A percentile compares a stretch with the other conserved stretches of the same genome.
phyloP scores from a whole-genome alignment of 1,284 basidiomycete genomes.

The Moesziomyces globuligerus region DNA sequence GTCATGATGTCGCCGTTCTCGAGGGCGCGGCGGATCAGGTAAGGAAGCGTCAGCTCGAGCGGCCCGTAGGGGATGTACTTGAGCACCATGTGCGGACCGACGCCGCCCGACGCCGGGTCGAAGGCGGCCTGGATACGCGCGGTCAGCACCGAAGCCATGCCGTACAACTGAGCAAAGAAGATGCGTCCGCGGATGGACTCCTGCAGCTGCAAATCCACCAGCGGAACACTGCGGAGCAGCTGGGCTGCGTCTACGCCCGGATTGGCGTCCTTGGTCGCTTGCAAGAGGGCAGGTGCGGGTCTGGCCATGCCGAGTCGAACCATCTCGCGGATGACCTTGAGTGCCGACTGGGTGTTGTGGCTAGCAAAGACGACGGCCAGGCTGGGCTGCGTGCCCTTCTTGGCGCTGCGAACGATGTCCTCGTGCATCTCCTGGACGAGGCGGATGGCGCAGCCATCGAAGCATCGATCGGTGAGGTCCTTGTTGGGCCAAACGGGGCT shows the following conservation, averaged over 20 bases:
- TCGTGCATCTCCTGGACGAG: slow-evolving; percentile 74
- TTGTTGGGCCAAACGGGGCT: slow-evolving; percentile 71
- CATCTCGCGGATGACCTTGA: slow-evolving; percentile 75
- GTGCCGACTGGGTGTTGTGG: slow-evolving; percentile 80
- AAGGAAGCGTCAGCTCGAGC: slow-evolving; percentile 74
- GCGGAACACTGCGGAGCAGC: slow-evolving; percentile 26
- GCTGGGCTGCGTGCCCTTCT: slow-evolving; percentile 65
- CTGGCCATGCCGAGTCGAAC: slow-evolving; percentile 73
- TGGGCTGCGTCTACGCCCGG: slow-evolving; percentile 1
- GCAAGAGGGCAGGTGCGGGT: slow-evolving; percentile 30
- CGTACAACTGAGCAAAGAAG: slow-evolving; percentile 84
- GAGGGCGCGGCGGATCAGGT: slow-evolving; percentile 78
- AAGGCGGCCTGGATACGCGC: slow-evolving; percentile 74
- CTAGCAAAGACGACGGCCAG: slow-evolving; percentile 85
- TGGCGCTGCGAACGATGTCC: slow-evolving; percentile 30
- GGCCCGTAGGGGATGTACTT: slow-evolving; percentile 63
- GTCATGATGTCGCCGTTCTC: slow-evolving; percentile 79
- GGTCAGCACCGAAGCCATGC: slow-evolving; percentile 79
- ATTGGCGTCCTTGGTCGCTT: slow-evolving; percentile 27
- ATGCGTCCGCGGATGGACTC: slow-evolving; percentile 77
- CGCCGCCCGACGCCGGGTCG: slow-evolving; percentile 76
- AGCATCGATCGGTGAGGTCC: slow-evolving; percentile 81
- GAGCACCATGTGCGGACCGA: slow-evolving; percentile 66
- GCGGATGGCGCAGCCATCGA: slow-evolving; percentile 76
- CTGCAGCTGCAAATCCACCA: slow-evolving; percentile 65